A percentile compares a stretch with the other conserved stretches of the same genome.
These are phyloP conservation scores for Fusarium sp. DNA, from an alignment of 2,329 filamentous ascomycete genomes.

Conservation along the genomic window DNA sequence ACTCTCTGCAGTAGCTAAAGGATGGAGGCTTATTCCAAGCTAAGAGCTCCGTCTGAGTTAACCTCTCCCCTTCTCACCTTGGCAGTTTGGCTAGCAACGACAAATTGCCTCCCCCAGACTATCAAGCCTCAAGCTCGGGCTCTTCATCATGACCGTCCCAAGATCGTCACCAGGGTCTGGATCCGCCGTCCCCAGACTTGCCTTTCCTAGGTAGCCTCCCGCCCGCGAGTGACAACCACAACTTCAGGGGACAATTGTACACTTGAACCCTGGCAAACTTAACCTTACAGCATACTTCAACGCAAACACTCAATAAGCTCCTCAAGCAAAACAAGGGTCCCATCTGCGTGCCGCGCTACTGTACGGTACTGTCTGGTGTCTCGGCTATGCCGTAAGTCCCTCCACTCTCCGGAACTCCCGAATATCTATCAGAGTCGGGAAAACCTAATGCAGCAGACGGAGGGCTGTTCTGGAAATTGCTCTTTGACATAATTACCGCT, in stretches of 20 bases:
- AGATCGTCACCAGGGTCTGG: constrained; percentile 26
- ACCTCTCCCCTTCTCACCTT: not conserved
- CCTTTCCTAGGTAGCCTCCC: not conserved
- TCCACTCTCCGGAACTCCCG: constrained; percentile 30
- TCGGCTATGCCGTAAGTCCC: constrained; percentile 26
- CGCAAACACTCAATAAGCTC: constrained; percentile 11
- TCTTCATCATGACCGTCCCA: not conserved
- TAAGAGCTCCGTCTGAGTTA: not conserved
- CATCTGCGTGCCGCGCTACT: constrained; percentile 9
- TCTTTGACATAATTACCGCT: not conserved
- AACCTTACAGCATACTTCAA: not conserved
- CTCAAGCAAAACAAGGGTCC: constrained; percentile 9
- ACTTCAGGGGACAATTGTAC: not conserved
- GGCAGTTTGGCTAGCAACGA: not conserved
- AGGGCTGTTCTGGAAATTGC: not conserved
- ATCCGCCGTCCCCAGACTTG: constrained; percentile 20
- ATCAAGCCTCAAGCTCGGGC: constrained; percentile 8
- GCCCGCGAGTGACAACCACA: not conserved
- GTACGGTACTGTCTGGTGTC: constrained; percentile 5
- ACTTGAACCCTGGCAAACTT: constrained; percentile 17
- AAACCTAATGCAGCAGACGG: not conserved
- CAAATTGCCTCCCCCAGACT: not conserved
- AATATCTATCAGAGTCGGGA: not conserved
- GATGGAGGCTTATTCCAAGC: not conserved
- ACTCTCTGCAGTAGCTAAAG: not conserved